These are phyloP conservation scores for Colletotrichum camelliae DNA, from an alignment of 2,329 filamentous ascomycete genomes.

Conservation along the genomic window DNA sequence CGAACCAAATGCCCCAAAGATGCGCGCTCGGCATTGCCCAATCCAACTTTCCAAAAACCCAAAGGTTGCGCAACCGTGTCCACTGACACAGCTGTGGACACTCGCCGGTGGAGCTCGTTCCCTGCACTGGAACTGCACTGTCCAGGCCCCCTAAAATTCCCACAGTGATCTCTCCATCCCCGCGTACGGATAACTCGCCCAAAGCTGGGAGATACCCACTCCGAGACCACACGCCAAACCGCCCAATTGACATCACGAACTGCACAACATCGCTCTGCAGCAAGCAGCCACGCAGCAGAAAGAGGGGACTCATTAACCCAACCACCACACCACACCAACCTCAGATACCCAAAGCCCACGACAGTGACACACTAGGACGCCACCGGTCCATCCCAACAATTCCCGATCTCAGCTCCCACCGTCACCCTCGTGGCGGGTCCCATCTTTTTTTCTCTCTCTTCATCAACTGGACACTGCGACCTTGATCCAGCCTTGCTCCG, in stretches of 20 bases:
- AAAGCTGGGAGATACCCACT: not conserved
- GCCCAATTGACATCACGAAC: not conserved
- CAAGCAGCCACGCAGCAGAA: not conserved
- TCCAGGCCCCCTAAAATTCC: not conserved
- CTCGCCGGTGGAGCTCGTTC: not conserved
- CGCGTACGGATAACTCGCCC: not conserved
- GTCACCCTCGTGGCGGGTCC: not conserved
- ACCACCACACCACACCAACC: not conserved
- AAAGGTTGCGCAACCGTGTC: constrained; percentile 15
- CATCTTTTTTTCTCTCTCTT: not conserved
- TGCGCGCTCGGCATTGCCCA: not conserved
- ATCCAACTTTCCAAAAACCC: not conserved
- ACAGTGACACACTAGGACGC: not conserved
- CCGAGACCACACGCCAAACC: not conserved
- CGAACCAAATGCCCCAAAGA: not conserved
- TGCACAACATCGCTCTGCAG: not conserved
- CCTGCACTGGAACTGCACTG: not conserved
- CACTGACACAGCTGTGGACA: not conserved
- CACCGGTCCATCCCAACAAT: not conserved
- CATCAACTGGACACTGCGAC: not conserved
- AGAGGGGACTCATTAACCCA: not conserved
- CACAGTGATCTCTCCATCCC: not conserved
- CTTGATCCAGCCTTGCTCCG: constrained; percentile 1
- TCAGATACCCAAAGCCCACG: not conserved
- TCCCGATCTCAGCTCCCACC: not conserved